Base-by-base conservation (phyloP, 2,329 filamentous ascomycete species). In the Aspergillus quadrilineatus region DNA sequence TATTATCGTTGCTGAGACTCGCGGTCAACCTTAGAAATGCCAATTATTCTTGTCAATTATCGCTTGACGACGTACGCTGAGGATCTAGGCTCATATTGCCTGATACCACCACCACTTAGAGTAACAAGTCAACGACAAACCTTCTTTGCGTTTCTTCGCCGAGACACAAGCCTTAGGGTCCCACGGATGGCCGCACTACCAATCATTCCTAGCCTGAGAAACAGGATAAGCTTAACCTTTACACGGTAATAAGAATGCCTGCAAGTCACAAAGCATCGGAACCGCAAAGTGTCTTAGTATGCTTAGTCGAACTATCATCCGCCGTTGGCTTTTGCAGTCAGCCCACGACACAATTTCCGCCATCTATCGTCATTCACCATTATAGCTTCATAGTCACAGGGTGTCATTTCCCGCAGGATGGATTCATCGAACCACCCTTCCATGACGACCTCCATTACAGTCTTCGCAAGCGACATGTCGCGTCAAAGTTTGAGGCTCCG, bases 331-430 rank as follows among this genome's bases (percentile, higher is more conserved):
- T 17, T 47, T 10, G 4, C 17, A 22, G 29, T 53, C 50, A 53
- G 50, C 42, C 45, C 37, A 49, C 29, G 17, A 15, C 50, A 29
- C 26, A 28, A 28, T n/a, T n/a, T 30, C 32, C 14, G 28, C 44
- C 8, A 15, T 32, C 32, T n/a, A 44, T 42, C 44, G 50, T 53
- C 55, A 28, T n/a, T n/a, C 34, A 53, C 39, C 3, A 42, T 34
- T 45, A 53, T 50, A 43, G 29, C 43, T 10, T 42, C 30, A 29
- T 37, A 36, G 8, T 41, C n/a, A 57, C 50, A 50, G 46, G 22
- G 51, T 44, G 10, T 43, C 14, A 46, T 50, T 46, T 50, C 50
- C 22, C 12, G 28, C 15, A 45, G 43, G 32, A 32, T 45, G 37
- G 32, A 39, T 22, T 22, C 48, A 43, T 51, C 48, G 43, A 43